A percentile compares a stretch with the other conserved stretches of the same genome.
These are phyloP conservation scores for Pichia terricola DNA, from an alignment of 1,139 yeast species.

Conservation along the genomic window DNA sequence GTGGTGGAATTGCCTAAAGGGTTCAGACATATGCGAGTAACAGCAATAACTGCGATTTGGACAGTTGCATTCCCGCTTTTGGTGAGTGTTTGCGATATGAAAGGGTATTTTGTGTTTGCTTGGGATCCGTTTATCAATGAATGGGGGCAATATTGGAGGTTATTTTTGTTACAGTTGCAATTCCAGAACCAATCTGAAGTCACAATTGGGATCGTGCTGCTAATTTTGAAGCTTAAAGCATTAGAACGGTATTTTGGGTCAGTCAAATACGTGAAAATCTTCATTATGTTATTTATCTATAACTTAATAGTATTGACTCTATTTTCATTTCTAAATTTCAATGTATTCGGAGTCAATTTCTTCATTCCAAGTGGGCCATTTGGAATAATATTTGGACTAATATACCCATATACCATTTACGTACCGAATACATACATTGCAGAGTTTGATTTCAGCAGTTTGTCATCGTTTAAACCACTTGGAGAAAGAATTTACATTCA, in stretches of 20 bases:
- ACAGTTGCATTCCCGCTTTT: conserved; percentile 39
- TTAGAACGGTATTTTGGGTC: conserved; percentile 62
- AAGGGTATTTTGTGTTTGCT: conserved; percentile 43
- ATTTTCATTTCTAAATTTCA: conserved; percentile 30
- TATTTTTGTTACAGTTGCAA: conserved; percentile 44
- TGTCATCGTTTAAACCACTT: conserved; percentile 21
- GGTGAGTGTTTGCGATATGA: conserved; percentile 46
- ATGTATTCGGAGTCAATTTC: conserved; percentile 23
- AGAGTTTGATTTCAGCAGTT: conserved; percentile 31
- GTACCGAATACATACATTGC: conserved; percentile 58
- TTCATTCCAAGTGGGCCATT: conserved; percentile 52
- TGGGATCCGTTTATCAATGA: conserved; percentile 51
- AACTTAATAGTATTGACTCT: conserved; percentile 22
- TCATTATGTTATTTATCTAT: conserved; percentile 26
- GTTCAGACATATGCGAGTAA: conserved; percentile 40
- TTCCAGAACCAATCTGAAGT: conserved; percentile 63
- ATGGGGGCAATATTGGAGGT: conserved; percentile 64
- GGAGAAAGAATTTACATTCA: conserved; percentile 26
- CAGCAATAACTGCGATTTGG: conserved; percentile 35
- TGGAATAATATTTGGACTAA: conserved; percentile 48
- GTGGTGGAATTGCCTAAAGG: conserved; percentile 35
- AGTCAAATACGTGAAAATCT: conserved; percentile 39
- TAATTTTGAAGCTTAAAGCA: conserved; percentile 47
- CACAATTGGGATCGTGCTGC: conserved; percentile 38
- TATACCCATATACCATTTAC: conserved; percentile 44